Percentiles rank a stretch among this genome's conserved stretches.
These are phyloP conservation scores for Linderina pennispora DNA, from an alignment of 192 early-diverging fungal species.

Conservation along the genomic window DNA sequence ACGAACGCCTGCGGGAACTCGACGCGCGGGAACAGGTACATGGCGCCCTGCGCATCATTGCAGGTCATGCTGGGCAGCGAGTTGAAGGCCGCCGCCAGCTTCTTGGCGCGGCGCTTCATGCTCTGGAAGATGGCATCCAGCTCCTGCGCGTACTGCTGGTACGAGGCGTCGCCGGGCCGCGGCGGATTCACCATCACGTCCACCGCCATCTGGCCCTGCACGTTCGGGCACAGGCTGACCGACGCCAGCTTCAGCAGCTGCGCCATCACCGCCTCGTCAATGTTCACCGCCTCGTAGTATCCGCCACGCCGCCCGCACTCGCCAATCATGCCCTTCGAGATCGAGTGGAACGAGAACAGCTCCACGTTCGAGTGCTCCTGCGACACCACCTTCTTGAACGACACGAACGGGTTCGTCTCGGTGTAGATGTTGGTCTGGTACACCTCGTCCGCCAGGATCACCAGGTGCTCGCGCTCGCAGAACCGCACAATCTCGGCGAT, in stretches of 20 bases:
- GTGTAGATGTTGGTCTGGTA: conserved; percentile 97
- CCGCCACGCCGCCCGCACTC: conserved; percentile 97
- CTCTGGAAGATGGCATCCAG: conserved; percentile 70
- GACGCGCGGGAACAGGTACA: conserved; percentile 95
- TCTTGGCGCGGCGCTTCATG: conserved; percentile 69
- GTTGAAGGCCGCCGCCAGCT: conserved; percentile 74
- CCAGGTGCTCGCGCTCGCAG: conserved; percentile 73
- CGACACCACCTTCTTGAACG: conserved; percentile 91
- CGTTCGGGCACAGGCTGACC: conserved; percentile 90
- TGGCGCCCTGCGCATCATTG: conserved; percentile 86
- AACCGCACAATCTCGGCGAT: conserved; percentile 89
- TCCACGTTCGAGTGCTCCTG: conserved; percentile 74
- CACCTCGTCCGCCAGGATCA: conserved; percentile 95
- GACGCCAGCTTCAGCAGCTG: conserved; percentile 94
- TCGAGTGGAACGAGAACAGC: conserved; percentile 93
- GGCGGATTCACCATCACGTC: conserved; percentile 93
- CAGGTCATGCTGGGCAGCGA: conserved; percentile 75
- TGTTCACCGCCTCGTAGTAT: conserved; percentile 90
- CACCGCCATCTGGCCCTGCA: conserved; percentile 91
- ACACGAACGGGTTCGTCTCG: conserved; percentile 78
- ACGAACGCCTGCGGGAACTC: conserved; percentile 69
- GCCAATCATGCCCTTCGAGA: conserved; percentile 97
- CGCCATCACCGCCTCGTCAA: conserved; percentile 67
- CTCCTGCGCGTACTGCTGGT: conserved; percentile 67
- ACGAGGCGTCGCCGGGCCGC: conserved; percentile 69